Evolutionary conservation across 495 filamentous ascomycete genomes (phyloP), one percentile per base, ranked within the genome.

Genomic region (Penicillium ochrochloron): DNA sequence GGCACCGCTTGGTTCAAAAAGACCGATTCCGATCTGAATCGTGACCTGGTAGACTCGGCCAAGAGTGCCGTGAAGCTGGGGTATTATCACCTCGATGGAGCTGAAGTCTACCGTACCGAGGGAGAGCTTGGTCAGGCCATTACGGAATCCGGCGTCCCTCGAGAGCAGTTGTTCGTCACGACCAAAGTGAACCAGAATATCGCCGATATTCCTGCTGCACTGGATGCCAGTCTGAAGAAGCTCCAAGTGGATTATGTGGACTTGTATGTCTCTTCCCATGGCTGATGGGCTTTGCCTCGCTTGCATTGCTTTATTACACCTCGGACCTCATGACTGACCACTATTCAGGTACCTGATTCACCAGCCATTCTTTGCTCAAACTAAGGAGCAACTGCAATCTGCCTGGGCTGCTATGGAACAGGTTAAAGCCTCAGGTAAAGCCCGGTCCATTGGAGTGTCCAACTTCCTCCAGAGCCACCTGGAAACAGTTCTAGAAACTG

Each of bases 61-160:
- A 84, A 92, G 52, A 85, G 75, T 31, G 91, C 92, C 5, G 85
- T 93, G 65, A 84, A 85, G 53, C 75, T 86, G 35, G 92, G 90
- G 27, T 96, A 89, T 75, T 75, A 80, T 59, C 92, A 96, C 68
- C 80, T 94, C 19, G 93, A 97, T 75, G 88, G 89, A 11, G 93
- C 93, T 31, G 89, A 96, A 86, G 86, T 86, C 7, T 95, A 97
- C 78, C 84, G 86, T 66, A 97, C 92, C 44, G 93, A 97, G 72
- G 66, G 74, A 39, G 91, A 94, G 69, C 78, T 94, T 31, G 93
- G 93, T 41, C 70, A 80, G 15, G 92, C 89, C 12, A 93, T 97
- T 73, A 82, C 88, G 62, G 83, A 90, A 68, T 83, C 86, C 66
- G 83, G 83, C 29, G 71, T 93, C 0, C 80, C 86, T 2, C 86